phyloP scores from a whole-genome alignment of 345 rosid genomes.

The Cardamine occulta region DNA sequence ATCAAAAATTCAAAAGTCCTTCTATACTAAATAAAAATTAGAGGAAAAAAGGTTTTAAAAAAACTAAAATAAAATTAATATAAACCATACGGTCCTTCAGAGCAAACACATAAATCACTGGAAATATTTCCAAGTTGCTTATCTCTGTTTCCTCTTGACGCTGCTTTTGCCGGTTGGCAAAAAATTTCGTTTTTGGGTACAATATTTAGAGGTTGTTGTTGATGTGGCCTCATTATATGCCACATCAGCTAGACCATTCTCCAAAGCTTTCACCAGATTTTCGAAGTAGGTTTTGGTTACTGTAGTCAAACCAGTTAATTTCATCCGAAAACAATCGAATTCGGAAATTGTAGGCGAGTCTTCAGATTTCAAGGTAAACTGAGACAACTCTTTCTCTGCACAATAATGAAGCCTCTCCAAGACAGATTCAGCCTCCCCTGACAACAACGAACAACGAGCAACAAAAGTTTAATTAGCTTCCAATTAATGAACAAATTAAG shows the following conservation, averaged over 20 bases:
- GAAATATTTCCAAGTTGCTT: too few relatives aligned
- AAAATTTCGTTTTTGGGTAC: background rate
- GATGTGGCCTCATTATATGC: background rate
- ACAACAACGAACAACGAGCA: background rate
- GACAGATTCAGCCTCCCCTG: conserved; percentile 34
- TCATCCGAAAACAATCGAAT: conserved; percentile 52
- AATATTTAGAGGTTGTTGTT: background rate
- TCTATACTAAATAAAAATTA: too few relatives aligned
- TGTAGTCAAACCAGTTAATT: conserved; percentile 59
- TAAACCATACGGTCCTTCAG: too few relatives aligned
- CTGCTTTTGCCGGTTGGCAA: too few relatives aligned
- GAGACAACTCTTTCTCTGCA: conserved; percentile 24
- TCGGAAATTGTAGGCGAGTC: conserved; percentile 42
- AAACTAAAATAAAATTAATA: too few relatives aligned
- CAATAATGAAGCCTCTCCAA: conserved; percentile 42
- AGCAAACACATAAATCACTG: too few relatives aligned
- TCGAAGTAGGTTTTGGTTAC: conserved; percentile 79
- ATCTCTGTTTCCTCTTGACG: too few relatives aligned
- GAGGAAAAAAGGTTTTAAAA: too few relatives aligned
- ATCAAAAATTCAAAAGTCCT: too few relatives aligned
- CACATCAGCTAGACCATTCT: conserved; percentile 73
- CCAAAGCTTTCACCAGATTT: conserved; percentile 76
- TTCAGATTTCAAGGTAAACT: background rate
- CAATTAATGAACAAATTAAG: background rate
- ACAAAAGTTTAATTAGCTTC: background rate